Conservation (phyloP, 164 flowering plant genomes). For the Stephania cephalantha region DNA sequence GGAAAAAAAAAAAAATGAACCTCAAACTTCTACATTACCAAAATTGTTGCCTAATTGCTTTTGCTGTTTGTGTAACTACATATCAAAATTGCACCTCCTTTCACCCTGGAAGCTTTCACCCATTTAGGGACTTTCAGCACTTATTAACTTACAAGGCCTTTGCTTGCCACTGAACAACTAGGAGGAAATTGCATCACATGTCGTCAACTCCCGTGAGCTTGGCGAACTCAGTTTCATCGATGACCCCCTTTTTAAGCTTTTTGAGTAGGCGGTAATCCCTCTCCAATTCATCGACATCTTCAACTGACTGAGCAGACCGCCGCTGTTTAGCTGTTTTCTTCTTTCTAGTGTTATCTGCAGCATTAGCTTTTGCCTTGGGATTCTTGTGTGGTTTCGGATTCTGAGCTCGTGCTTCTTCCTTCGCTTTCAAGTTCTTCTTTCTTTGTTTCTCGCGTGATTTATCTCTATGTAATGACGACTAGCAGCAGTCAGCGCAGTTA, state of each 20-base stretch:
- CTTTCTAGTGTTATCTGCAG: constrained; percentile 29
- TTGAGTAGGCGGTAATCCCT: constrained; percentile 77
- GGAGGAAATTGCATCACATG: constrained; percentile 17
- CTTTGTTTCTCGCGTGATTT: constrained; percentile 89
- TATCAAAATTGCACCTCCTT: background rate
- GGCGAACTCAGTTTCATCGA: constrained; percentile 68
- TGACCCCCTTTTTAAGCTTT: constrained; percentile 72
- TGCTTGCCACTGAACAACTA: background rate
- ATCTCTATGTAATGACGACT: constrained; percentile 41
- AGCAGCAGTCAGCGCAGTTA: background rate
- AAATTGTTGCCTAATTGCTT: background rate
- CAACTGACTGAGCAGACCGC: constrained; percentile 61
- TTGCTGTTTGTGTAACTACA: background rate
- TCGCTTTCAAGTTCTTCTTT: constrained; percentile 61
- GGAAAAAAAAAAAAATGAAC: background rate
- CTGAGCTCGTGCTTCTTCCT: constrained; percentile 28
- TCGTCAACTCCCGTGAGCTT: constrained; percentile 74
- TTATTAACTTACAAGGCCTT: background rate
- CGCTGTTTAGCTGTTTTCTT: constrained; percentile 86
- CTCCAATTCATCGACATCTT: constrained; percentile 74
- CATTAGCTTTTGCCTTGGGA: constrained; percentile 26
- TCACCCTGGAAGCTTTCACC: background rate
- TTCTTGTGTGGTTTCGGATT: constrained; percentile 31
- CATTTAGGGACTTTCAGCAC: background rate
- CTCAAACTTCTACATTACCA: background rate